Conservation (phyloP, 2,329 filamentous ascomycete genomes). For the Geosmithia flava region DNA sequence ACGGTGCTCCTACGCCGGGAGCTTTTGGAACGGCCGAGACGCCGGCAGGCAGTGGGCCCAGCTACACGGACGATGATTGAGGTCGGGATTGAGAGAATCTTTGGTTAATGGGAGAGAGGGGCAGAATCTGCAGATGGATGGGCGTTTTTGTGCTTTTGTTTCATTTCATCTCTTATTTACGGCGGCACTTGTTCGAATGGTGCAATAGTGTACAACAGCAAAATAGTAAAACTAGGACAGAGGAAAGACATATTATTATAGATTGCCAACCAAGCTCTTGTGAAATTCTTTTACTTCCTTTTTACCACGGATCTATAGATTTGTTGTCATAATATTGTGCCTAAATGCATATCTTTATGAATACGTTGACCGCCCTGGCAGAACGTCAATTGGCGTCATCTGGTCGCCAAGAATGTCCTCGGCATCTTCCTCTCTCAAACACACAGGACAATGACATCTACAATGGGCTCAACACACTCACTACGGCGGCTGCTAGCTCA, state of each 20-base stretch:
- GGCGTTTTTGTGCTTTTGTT: neutral
- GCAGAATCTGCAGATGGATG: neutral
- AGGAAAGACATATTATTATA: neutral
- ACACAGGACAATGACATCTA: neutral
- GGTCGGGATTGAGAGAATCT: neutral
- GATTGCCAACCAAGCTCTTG: too few relatives aligned
- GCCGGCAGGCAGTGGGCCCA: slow-evolving; percentile 45
- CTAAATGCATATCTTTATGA: too few relatives aligned
- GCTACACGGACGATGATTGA: slow-evolving; percentile 39
- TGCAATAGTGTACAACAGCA: neutral
- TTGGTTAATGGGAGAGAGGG: neutral
- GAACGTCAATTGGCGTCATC: too few relatives aligned
- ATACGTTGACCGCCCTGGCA: too few relatives aligned
- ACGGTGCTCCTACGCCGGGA: slow-evolving; percentile 21
- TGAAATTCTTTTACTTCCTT: too few relatives aligned
- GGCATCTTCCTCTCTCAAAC: too few relatives aligned
- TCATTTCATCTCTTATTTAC: neutral
- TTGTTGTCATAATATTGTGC: too few relatives aligned
- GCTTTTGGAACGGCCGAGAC: slow-evolving; percentile 50
- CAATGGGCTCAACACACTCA: neutral
- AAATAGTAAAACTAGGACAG: neutral
- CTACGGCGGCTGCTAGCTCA: too few relatives aligned
- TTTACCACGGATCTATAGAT: too few relatives aligned
- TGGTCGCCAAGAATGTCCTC: too few relatives aligned
- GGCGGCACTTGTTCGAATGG: neutral